Conservation (phyloP, 371 early-diverging fungal species). For the Haplosporangium sp. region DNA sequence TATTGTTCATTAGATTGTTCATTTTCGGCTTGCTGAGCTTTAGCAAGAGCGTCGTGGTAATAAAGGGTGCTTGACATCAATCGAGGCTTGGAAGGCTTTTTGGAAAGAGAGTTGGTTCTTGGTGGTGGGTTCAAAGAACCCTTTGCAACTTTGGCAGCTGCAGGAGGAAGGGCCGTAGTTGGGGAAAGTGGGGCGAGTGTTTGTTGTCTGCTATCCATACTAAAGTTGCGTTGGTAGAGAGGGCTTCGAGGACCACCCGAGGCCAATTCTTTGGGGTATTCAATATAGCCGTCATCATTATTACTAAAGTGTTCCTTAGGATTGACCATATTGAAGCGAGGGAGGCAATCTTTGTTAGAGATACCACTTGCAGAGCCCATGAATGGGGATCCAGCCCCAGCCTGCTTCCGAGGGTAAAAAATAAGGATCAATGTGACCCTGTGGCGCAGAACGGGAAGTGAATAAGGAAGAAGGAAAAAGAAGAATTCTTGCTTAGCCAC, state of each 20-base stretch:
- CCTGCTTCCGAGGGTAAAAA: constrained; percentile 34
- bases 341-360: constrained; percentile 10
- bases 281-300: not conserved
- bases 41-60: constrained; percentile 31
- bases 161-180: not conserved
- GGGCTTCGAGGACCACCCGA: not conserved
- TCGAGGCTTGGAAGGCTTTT: not conserved
- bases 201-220: not conserved
- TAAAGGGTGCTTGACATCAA: constrained; percentile 22
- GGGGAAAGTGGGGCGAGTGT: constrained; percentile 2
- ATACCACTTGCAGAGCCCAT: constrained; percentile 7
- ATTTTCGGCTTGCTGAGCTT: constrained; percentile 14
- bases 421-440: constrained; percentile 39
- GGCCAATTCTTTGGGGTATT: not conserved
- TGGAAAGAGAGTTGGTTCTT: not conserved
- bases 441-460: not conserved
- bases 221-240: not conserved
- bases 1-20: constrained; percentile 13
- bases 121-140: not conserved
- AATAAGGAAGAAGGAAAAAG: constrained; percentile 10
- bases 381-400: constrained; percentile 22
- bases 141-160: not conserved
- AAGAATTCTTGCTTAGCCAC: not conserved
- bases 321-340: constrained; percentile 18
- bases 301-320: constrained; percentile 6